Percentiles rank a stretch among this genome's conserved stretches.
These are phyloP conservation scores for Galeopsis tetrahit DNA, from an alignment of 257 asterid species.

Conservation along the genomic window DNA sequence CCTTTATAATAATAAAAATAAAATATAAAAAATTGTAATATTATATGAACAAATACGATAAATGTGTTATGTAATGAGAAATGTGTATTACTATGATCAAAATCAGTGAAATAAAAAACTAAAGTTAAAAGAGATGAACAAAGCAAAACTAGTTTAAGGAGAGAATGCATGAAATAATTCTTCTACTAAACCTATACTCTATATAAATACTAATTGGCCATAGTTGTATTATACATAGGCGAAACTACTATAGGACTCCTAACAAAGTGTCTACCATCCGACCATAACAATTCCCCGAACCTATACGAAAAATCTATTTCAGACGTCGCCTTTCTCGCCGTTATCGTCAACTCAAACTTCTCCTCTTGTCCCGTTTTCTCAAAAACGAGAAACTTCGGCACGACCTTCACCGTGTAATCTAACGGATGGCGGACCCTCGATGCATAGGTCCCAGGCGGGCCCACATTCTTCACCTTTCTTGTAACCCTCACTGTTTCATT, in stretches of 20 bases:
- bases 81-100: no score
- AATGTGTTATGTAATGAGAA: no score
- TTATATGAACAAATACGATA: no score
- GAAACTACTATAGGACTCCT: constrained; percentile 48
- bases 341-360: constrained; percentile 43
- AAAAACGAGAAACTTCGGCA: constrained; percentile 42
- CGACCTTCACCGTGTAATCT: constrained; percentile 39
- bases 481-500: constrained; percentile 31
- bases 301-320: neutral
- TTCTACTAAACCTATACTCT: neutral
- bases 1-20: no score
- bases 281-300: constrained; percentile 62
- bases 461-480: constrained; percentile 62
- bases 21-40: no score
- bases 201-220: neutral
- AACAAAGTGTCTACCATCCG: constrained; percentile 50
- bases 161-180: neutral
- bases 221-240: neutral
- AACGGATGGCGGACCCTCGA: constrained; percentile 42
- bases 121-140: no score
- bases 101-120: no score
- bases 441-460: constrained; percentile 46
- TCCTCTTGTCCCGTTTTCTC: constrained; percentile 53
- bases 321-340: neutral
- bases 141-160: no score